These are phyloP conservation scores for Talaromyces atroroseus DNA, from an alignment of 2,329 filamentous ascomycete genomes.

Conservation along the genomic window DNA sequence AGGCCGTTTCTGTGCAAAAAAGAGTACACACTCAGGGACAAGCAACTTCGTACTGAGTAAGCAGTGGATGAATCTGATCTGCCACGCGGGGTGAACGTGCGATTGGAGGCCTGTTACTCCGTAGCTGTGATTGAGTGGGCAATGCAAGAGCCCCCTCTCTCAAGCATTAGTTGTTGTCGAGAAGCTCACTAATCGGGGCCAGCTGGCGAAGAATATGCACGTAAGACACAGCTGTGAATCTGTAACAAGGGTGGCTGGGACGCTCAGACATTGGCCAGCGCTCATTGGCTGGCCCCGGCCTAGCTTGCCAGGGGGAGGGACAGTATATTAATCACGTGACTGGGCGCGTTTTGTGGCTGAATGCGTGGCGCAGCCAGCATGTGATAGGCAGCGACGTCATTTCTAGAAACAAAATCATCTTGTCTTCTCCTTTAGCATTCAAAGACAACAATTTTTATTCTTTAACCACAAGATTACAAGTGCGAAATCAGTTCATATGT, in stretches of 20 bases:
- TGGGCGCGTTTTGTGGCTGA: background rate
- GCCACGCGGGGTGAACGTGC: background rate
- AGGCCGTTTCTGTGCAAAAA: background rate
- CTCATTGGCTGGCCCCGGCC: background rate
- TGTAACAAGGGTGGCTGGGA: conserved; percentile 6
- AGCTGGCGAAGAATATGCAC: conserved; percentile 9
- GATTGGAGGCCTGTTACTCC: background rate
- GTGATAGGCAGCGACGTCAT: conserved; percentile 11
- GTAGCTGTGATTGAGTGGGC: background rate
- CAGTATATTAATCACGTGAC: conserved; percentile 9
- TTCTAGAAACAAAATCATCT: background rate
- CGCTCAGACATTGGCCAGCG: background rate
- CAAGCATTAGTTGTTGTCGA: background rate
- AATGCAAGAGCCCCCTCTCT: conserved; percentile 1
- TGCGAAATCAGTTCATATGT: background rate
- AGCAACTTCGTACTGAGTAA: background rate
- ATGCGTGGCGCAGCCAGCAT: conserved; percentile 9
- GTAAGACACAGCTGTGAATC: conserved; percentile 3
- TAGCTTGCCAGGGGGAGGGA: conserved; percentile 5
- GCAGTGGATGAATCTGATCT: background rate
- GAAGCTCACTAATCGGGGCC: background rate
- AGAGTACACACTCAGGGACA: no score
- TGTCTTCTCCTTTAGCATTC: background rate
- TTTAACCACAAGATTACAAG: background rate
- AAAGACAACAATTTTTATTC: background rate